Conservation (phyloP, 1,284 basidiomycete species). For the Gymnopus androsaceus region DNA sequence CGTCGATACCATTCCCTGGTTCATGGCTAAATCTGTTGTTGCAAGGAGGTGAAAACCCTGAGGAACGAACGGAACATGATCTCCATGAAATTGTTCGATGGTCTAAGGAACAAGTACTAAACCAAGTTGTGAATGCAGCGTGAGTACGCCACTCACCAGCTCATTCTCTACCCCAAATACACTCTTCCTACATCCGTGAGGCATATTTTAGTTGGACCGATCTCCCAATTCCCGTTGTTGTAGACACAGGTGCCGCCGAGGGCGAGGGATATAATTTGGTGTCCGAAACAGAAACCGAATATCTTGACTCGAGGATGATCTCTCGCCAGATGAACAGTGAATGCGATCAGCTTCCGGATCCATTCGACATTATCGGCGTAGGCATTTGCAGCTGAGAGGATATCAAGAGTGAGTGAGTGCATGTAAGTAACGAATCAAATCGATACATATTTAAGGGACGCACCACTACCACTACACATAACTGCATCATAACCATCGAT, state of each 20-base stretch:
- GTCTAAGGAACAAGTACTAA: constrained; percentile 39
- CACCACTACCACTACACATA: constrained; percentile 71
- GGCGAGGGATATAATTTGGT: constrained; percentile 81
- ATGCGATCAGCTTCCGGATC: constrained; percentile 70
- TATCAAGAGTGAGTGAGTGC: not conserved
- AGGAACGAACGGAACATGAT: constrained; percentile 72
- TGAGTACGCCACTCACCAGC: constrained; percentile 45
- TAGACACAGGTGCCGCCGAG: constrained; percentile 70
- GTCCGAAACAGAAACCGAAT: constrained; percentile 88
- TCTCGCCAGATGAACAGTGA: constrained; percentile 46
- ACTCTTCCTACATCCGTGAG: constrained; percentile 68
- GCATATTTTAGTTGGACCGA: constrained; percentile 66
- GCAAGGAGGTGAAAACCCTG: constrained; percentile 57
- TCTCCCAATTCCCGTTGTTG: constrained; percentile 73
- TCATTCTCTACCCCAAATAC: constrained; percentile 57
- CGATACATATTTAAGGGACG: too few relatives aligned
- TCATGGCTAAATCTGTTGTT: constrained; percentile 56
- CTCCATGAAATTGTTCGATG: constrained; percentile 84
- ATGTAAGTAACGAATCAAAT: not conserved
- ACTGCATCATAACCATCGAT: constrained; percentile 56
- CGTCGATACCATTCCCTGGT: constrained; percentile 75
- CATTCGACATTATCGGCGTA: constrained; percentile 72
- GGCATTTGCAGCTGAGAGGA: constrained; percentile 58
- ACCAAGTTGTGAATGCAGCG: not conserved
- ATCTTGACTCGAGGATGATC: constrained; percentile 61